Percentiles rank a stretch among this genome's conserved stretches.
Conservation (phyloP, 352 stramenopile genomes). For the Phytopythium boreale region DNA sequence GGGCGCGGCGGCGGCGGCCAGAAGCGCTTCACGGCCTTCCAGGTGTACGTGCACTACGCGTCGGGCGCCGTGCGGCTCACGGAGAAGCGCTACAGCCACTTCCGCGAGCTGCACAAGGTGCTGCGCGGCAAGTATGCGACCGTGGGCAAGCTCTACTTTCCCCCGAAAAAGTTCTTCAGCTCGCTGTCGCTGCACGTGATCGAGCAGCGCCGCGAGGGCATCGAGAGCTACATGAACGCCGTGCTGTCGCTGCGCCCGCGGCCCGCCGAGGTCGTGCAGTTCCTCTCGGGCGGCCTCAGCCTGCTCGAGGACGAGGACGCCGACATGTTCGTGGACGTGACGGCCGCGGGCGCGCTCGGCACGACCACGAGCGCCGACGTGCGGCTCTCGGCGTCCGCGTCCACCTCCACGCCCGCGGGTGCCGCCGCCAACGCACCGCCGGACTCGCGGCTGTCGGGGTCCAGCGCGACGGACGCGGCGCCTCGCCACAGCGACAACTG, state of each 20-base stretch:
- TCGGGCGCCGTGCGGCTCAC: slow-evolving; percentile 54
- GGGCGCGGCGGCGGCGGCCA: slow-evolving; percentile 23
- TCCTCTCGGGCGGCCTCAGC: slow-evolving; percentile 44
- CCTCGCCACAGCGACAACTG: not conserved
- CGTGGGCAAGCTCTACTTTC: slow-evolving; percentile 81
- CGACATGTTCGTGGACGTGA: slow-evolving; percentile 45
- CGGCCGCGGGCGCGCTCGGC: slow-evolving; percentile 15
- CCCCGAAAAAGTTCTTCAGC: slow-evolving; percentile 86
- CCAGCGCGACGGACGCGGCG: not conserved
- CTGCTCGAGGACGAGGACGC: slow-evolving; percentile 53
- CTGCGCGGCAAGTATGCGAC: slow-evolving; percentile 76
- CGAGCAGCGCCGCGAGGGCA: slow-evolving; percentile 75
- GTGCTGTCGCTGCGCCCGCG: slow-evolving; percentile 68
- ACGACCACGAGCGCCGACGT: slow-evolving; percentile 12
- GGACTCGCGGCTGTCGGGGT: not conserved
- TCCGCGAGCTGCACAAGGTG: slow-evolving; percentile 80
- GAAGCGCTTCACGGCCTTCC: slow-evolving; percentile 80
- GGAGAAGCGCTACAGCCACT: slow-evolving; percentile 84
- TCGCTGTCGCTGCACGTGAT: slow-evolving; percentile 86
- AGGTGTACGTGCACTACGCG: slow-evolving; percentile 75
- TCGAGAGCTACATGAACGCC: slow-evolving; percentile 83
- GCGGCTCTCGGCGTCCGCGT: slow-evolving; percentile 28
- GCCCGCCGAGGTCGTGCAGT: slow-evolving; percentile 64
- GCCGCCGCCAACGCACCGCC: not conserved
- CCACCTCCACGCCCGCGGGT: slow-evolving; percentile 9